Base-by-base conservation (phyloP, 805 yeast species). In the Pachysolen tannophilus region DNA sequence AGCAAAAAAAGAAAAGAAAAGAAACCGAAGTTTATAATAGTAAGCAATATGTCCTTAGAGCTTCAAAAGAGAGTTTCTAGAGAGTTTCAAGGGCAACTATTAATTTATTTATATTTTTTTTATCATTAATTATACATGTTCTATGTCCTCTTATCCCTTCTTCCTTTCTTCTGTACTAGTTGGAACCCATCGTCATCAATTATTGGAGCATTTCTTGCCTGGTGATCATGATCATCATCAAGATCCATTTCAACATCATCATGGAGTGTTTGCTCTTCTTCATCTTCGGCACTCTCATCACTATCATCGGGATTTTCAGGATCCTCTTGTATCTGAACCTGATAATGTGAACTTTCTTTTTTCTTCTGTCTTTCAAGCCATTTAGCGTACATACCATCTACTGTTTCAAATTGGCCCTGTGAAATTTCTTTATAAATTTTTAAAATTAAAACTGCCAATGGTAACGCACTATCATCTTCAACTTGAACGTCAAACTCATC, bases 151-250 rank as follows among this genome's bases (percentile, higher is more conserved):
- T 20, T 25, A 20, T 26, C 14, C 26, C 23, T 20, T 34, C 33
- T 33, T 45, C 67, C 58, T 55, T 70, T 69, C 50, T 73, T 78
- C 48, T 78, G 86, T 3, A 90, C 97, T 41, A 86, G 58, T 47
- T 87, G 92, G 51, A 90, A 90, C 1, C 97, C 98, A 52, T 90
- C 97, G 23, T 90, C 97, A 52, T 90, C 97, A 7, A 90, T 69
- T 8, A 82, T 53, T 2, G 95, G 94, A 8, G 69, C 82, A 20
- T 57, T 56, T 14, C 58, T 58, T n/a, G n/a, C n/a, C n/a, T n/a
- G n/a, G n/a, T n/a, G n/a, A 9, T 46, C 43, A 6, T 32, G 20
- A 16, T 29, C 33, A 8, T 52, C 52, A 2, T 53, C 61, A 14
- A 55, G 66, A 20, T 50, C 67, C 46, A 43, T 46, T 26, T 61